Evolutionary conservation across 768 basidiomycete genomes (phyloP), one percentile per base, ranked within the genome.

Genomic region (Boletus sensibilis): DNA sequence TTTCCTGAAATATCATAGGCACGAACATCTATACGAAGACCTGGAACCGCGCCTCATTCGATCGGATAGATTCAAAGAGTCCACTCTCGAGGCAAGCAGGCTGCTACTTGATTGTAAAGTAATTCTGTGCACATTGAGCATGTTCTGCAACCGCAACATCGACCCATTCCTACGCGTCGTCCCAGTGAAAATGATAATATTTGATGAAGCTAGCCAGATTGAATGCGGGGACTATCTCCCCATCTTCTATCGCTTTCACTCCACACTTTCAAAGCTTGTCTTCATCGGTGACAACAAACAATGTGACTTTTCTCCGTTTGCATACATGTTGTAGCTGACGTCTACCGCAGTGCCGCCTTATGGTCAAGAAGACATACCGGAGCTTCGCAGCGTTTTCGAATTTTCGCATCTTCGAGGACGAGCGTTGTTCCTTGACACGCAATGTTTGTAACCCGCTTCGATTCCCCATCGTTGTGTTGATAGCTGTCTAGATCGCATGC

Each of bases 321-420:
- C n/a, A 11, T 2, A 2, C 1, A 13, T 42, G 6, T 21, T n/a
- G 21, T 47, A 35, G 39, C 60, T 56, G 52, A 61, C 40, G 2
- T 29, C 13, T 34, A 27, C 18, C 16, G 35, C 53, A 92, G 90
- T 93, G 60, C 86, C 90, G 50, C 91, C 91, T 3, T 82, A 78
- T 80, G 90, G 90, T 10, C 82, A 87, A 60, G 90, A 91, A 55
- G 80, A 87, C 21, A 70, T 87, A 37, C 66, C 76, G 49, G 77
- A 79, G n/a, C 76, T 92, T 18, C 77, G 83, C 53, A 90, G 88
- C 57, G 81, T 92, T 27, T 92, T 92, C 78, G 90, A 92, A 64
- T 65, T 88, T 14, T 16, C 70, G 0, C 88, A 92, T 69, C 74
- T 93, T 16, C 71, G 70, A 2, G 65, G 68, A 13, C 63, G 71